Evolutionary conservation across 1,139 yeast genomes (phyloP).

Genomic region (Tardiomyces digboiensis): DNA sequence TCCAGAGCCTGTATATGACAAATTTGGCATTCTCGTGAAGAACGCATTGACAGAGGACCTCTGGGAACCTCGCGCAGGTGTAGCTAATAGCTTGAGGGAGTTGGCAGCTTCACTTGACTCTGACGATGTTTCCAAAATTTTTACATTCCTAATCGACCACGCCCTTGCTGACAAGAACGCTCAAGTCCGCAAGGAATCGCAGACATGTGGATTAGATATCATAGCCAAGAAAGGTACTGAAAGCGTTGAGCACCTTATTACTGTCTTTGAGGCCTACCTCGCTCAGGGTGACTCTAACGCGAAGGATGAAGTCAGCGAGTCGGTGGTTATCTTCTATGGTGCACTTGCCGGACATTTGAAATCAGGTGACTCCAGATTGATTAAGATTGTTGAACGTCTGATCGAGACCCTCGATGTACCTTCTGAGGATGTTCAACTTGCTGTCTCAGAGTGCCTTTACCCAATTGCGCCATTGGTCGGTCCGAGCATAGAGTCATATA

Average conservation of each 20-base stretch:
- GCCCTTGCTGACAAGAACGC: slow-evolving; percentile 68
- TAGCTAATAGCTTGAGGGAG: slow-evolving; percentile 57
- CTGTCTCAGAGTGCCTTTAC: slow-evolving; percentile 77
- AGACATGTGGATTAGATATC: slow-evolving; percentile 72
- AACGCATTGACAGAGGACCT: slow-evolving; percentile 55
- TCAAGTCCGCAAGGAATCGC: slow-evolving; percentile 70
- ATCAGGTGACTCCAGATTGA: slow-evolving; percentile 52
- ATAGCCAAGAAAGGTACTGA: slow-evolving; percentile 53
- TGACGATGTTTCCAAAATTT: slow-evolving; percentile 24
- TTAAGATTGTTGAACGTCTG: slow-evolving; percentile 55
- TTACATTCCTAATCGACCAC: slow-evolving; percentile 49
- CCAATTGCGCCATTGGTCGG: slow-evolving; percentile 52
- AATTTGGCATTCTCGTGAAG: slow-evolving; percentile 68
- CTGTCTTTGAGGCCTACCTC: slow-evolving; percentile 60
- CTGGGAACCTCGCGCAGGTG: slow-evolving; percentile 81
- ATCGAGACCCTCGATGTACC: slow-evolving; percentile 75
- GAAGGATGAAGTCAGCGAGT: slow-evolving; percentile 63
- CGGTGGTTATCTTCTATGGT: slow-evolving; percentile 81
- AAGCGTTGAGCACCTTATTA: slow-evolving; percentile 59
- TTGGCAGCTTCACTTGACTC: slow-evolving; percentile 41
- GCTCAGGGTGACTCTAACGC: slow-evolving; percentile 27
- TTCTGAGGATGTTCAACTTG: slow-evolving; percentile 80
- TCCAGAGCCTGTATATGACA: slow-evolving; percentile 67
- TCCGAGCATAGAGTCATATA: slow-evolving; percentile 39
- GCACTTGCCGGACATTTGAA: slow-evolving; percentile 76